phyloP scores from a whole-genome alignment of 441 rosid species.

The Gossypium schwendimanii region DNA sequence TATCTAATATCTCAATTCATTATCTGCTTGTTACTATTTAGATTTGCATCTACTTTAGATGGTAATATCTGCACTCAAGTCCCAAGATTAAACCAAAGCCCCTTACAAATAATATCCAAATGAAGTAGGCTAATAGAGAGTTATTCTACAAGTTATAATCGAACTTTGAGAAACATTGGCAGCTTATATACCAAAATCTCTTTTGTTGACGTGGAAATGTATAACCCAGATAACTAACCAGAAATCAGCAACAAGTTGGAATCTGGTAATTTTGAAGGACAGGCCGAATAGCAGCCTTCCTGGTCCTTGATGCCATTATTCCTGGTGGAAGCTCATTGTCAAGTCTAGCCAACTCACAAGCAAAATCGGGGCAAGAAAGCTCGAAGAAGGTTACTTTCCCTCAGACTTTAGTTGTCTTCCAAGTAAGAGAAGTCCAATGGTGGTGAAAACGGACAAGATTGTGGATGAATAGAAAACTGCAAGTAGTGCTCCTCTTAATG shows the following conservation, averaged over 20 bases:
- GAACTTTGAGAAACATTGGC: neutral
- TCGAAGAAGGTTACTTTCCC: conserved; percentile 31
- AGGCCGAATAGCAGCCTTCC: neutral
- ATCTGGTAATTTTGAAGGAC: neutral
- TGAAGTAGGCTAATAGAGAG: neutral
- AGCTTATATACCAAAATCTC: neutral
- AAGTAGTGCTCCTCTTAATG: conserved; percentile 70
- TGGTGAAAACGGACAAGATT: conserved; percentile 48
- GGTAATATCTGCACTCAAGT: neutral
- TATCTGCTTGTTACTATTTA: neutral
- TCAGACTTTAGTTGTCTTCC: conserved; percentile 58
- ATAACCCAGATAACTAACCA: neutral
- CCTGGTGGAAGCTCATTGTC: neutral
- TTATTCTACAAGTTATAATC: neutral
- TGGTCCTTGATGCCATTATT: neutral
- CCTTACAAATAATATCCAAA: neutral
- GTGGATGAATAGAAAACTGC: conserved; percentile 54
- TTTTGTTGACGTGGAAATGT: neutral
- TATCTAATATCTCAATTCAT: neutral
- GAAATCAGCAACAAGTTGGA: neutral
- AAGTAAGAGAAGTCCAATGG: conserved; percentile 55
- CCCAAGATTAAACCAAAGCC: neutral
- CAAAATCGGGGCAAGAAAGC: conserved; percentile 12
- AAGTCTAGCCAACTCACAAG: conserved; percentile 9
- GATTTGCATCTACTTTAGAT: neutral